Base-by-base conservation (phyloP, 2,329 filamentous ascomycete genomes). In the Zalaria sp. region DNA sequence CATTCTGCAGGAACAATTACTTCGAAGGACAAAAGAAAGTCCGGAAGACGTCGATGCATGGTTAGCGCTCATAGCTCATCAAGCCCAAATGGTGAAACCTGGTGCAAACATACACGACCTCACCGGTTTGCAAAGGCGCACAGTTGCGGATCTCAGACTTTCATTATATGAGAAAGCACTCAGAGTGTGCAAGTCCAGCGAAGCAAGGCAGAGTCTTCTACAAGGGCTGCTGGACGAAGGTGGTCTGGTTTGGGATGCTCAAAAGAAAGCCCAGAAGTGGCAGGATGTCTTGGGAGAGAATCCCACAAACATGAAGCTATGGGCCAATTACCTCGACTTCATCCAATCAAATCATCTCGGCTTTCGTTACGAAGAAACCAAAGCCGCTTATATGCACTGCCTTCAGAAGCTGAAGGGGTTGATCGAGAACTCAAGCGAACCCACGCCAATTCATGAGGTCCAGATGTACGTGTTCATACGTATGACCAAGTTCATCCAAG, bases 81-180 rank as follows among this genome's bases (percentile, higher is more conserved):
- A 96, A 61, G 77, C 86, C 46, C 58, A 61, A 2, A 66, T 93
- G 42, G 63, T 89, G 35, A 64, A 65, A 40, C 63, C 67, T 25
- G 66, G 67, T 35, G 55, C 53, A 46, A 65, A 63, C 53, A 68
- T 55, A 35, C 66, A 60, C 34, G 58, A 54, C 27, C 63, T 68
- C 25, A 78, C 75, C 0, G 64, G 66, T 27, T 74, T 78, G 3
- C 82, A 91, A 53, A 65, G 67, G 39, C 72, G 71, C 46, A 81
- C 81, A 47, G 75, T 84, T 42, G 79, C 85, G 3, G 81, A 91
- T 48, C 77, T 94, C 42, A 89, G 85, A 49, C 64, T 93, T 2
- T 77, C 81, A 2, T 75, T 93, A 46, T 83, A 88, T 46, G 77
- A 89, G 48, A 79, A 85, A 46, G 88, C 88, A 0, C 58, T 94